Base-by-base conservation (phyloP, 2,329 filamentous ascomycete species). In the Arachnomyces sp. region DNA sequence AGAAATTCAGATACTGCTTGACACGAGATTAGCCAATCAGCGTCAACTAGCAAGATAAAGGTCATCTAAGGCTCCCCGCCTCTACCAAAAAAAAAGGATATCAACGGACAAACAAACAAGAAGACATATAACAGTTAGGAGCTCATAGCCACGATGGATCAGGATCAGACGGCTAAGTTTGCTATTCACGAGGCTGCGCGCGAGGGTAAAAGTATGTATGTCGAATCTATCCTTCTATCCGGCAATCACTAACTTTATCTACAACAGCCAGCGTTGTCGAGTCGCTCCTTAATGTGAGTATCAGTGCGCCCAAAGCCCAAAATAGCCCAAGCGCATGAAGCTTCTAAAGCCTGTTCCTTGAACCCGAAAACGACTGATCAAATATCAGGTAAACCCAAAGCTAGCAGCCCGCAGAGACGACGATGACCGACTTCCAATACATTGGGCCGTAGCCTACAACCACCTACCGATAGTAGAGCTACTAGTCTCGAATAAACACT, bases 371-470 rank as follows among this genome's bases (percentile, higher is more conserved):
- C 30, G 11, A 17, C 20, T 25, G 20, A 25, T 37, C 31, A 30
- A 44, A 38, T 44, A 28, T 32, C 34, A 90, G 82, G 79, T 81
- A 50, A 88, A 94, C 56, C 81, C 84, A 2, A 89, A 84, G 54
- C 76, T 93, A 30, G 81, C 85, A 17, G 72, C 68, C 43, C 78
- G 80, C 54, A 71, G 68, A 55, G 92, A 98, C 55, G 82, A 85
- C 36, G 92, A 98, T 60, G 86, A 87, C 12, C 84, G 92, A 33
- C 76, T 94, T 29, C 82, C 92, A 2, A 79, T 96, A 42, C 92
- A 98, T 70, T 98, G 92, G 92, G 90, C 92, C 0, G 78, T 80
- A 2, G 92, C 89, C 15, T 83, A 84, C 61, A 93, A 92, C 59
- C 81, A 79, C 50, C 65, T 82, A 5, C 75, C 81, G 16, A 87